phyloP scores from a whole-genome alignment of 208 protist species.

The Entamoeba dispar region DNA sequence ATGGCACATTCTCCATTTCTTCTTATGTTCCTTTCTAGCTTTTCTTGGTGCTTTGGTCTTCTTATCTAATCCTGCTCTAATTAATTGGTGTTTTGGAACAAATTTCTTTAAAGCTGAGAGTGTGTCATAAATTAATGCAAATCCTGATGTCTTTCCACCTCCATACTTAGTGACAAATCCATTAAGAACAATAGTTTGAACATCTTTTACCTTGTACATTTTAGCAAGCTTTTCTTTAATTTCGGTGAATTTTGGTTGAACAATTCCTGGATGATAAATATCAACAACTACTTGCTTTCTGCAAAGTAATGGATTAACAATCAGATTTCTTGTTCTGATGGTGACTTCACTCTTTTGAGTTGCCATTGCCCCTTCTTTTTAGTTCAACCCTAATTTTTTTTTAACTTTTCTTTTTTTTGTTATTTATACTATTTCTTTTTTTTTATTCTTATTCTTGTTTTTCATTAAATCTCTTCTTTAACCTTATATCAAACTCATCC shows the following conservation, averaged over 20 bases:
- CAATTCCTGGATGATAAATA: constrained; percentile 53
- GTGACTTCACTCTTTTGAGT: constrained; percentile 24
- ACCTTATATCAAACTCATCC: no score
- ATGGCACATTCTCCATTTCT: neutral
- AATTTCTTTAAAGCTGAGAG: constrained; percentile 62
- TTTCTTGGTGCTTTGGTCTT: neutral
- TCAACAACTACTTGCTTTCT: constrained; percentile 86
- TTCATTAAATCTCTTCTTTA: no score
- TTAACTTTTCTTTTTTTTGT: no score
- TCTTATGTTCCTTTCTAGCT: neutral
- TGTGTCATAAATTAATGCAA: constrained; percentile 95
- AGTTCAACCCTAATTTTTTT: no score
- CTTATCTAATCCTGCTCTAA: constrained; percentile 36
- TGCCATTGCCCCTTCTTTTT: neutral
- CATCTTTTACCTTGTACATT: constrained; percentile 74
- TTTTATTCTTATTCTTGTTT: no score
- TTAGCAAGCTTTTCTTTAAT: constrained; percentile 72
- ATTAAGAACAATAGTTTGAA: constrained; percentile 73
- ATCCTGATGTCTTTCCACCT: constrained; percentile 87
- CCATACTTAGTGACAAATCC: constrained; percentile 93
- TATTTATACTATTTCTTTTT: no score
- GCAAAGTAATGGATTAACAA: constrained; percentile 91
- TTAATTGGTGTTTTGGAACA: constrained; percentile 86
- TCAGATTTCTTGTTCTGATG: constrained; percentile 79
- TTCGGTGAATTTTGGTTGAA: constrained; percentile 51